These are phyloP conservation scores for Euryodendron excelsum DNA, from an alignment of 148 eudicot genomes.

Conservation along the genomic window DNA sequence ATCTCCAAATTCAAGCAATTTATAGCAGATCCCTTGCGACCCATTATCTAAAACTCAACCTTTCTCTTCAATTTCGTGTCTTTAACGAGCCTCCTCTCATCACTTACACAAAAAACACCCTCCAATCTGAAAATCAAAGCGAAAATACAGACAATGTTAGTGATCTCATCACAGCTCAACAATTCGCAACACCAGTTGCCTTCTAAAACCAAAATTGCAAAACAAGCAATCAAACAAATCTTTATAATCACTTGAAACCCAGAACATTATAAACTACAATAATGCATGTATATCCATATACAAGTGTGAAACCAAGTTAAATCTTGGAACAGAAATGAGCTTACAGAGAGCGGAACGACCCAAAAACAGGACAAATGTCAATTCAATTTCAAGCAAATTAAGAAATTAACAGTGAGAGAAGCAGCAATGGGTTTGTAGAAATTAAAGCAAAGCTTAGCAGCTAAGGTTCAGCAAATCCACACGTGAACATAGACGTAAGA, in stretches of 20 bases:
- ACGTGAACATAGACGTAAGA: not conserved
- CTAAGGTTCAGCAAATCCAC: not conserved
- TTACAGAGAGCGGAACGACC: not conserved
- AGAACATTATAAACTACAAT: not conserved
- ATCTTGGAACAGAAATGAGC: not conserved
- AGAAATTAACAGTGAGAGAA: not conserved
- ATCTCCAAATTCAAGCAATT: constrained; percentile 26
- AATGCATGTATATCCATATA: not conserved
- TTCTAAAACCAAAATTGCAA: not conserved
- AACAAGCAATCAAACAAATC: not conserved
- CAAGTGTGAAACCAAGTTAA: not conserved
- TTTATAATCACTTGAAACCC: not conserved
- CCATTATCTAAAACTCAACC: constrained; percentile 47
- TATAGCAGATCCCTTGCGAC: constrained; percentile 38
- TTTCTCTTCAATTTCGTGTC: constrained; percentile 21
- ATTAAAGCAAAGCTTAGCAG: not conserved
- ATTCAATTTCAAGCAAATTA: constrained; percentile 18
- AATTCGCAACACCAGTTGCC: not conserved
- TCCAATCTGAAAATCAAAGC: constrained; percentile 28
- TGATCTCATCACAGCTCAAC: constrained; percentile 10
- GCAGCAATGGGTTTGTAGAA: not conserved
- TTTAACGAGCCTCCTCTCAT: constrained; percentile 17
- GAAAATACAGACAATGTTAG: not conserved
- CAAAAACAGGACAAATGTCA: constrained; percentile 13
- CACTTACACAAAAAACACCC: constrained; percentile 15